Conservation (phyloP, 1,139 yeast species). For the Arxiozyma telluris region DNA sequence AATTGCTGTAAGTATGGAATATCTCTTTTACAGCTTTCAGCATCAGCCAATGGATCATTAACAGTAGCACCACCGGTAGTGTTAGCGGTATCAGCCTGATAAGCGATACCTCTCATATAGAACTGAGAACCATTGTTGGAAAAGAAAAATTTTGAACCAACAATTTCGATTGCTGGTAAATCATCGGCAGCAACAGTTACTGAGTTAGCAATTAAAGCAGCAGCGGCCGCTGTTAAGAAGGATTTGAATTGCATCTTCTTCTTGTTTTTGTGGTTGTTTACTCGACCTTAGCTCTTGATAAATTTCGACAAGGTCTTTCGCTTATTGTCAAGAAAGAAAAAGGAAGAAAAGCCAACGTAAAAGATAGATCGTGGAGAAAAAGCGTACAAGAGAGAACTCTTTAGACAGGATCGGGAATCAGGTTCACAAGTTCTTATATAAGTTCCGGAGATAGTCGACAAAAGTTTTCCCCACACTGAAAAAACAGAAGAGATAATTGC, state of each 20-base stretch:
- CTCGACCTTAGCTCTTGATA: background rate
- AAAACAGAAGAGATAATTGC: too few relatives aligned
- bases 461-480: too few relatives aligned
- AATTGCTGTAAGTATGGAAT: slow-evolving; percentile 53
- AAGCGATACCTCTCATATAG: slow-evolving; percentile 68
- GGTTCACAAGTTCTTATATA: too few relatives aligned
- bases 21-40: slow-evolving; percentile 64
- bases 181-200: slow-evolving; percentile 32
- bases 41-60: slow-evolving; percentile 68
- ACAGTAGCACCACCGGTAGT: slow-evolving; percentile 41
- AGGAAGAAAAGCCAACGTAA: too few relatives aligned
- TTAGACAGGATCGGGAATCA: too few relatives aligned
- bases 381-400: too few relatives aligned
- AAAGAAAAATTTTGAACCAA: slow-evolving; percentile 66
- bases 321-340: too few relatives aligned
- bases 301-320: background rate
- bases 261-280: background rate
- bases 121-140: slow-evolving; percentile 69
- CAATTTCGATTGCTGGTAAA: slow-evolving; percentile 42
- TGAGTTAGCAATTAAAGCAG: slow-evolving; percentile 29
- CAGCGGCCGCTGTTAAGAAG: slow-evolving; percentile 27
- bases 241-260: slow-evolving; percentile 43
- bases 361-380: too few relatives aligned
- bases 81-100: slow-evolving; percentile 61
- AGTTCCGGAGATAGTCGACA: too few relatives aligned